Conservation (phyloP, 202 grass and related monocot genomes). For the Bolboschoenoplectus hybrid region DNA sequence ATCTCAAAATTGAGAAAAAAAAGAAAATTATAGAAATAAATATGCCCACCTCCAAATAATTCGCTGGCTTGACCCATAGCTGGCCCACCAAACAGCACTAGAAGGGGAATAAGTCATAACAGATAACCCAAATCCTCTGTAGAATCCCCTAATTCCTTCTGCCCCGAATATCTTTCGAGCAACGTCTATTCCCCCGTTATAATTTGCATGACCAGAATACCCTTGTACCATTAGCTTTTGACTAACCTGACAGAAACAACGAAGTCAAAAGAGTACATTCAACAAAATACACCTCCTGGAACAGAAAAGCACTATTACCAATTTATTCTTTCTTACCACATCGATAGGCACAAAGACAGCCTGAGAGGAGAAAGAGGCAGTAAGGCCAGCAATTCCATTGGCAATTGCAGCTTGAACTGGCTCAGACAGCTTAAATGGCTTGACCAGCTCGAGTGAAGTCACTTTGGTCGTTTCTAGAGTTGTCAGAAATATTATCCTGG, state of each 20-base stretch:
- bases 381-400: conserved; percentile 82
- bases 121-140: conserved; percentile 96
- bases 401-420: conserved; percentile 72
- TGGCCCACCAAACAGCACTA: conserved; percentile 97
- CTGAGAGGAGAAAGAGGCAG: conserved; percentile 77
- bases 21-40: conserved; percentile 29
- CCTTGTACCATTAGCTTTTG: conserved; percentile 99
- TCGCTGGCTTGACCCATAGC: conserved; percentile 93
- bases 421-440: conserved; percentile 74
- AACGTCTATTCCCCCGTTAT: conserved; percentile 90
- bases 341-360: conserved; percentile 92
- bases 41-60: conserved; percentile 83
- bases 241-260: conserved; percentile 70
- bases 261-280: conserved; percentile 34
- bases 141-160: conserved; percentile 73
- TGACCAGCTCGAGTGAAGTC: conserved; percentile 61
- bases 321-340: conserved; percentile 62
- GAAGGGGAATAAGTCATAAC: conserved; percentile 94
- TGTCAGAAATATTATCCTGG: conserved; percentile 88
- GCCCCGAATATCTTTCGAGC: conserved; percentile 69
- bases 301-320: conserved; percentile 26
- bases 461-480: conserved; percentile 84
- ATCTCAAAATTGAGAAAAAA: background rate
- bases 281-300: conserved; percentile 8
- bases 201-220: conserved; percentile 82